Conservation (phyloP, 208 protist species). For the Wallacemonas sp. region DNA sequence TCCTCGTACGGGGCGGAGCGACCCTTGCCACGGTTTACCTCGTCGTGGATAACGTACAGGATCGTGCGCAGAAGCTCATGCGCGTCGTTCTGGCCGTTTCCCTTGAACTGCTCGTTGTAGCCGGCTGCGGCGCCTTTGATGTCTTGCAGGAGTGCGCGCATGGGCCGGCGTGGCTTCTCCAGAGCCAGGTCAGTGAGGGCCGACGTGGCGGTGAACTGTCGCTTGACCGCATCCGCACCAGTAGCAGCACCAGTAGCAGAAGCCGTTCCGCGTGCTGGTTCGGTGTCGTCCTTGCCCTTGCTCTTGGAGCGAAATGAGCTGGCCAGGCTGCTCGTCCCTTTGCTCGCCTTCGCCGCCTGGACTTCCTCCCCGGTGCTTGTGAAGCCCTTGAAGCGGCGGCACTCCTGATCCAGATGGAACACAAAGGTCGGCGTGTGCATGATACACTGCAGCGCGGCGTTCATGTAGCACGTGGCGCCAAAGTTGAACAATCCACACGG, state of each 20-base stretch:
- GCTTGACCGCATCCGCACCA: slow-evolving; percentile 19
- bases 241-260: too few relatives aligned
- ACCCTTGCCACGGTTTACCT: slow-evolving; percentile 61
- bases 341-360: not conserved
- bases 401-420: slow-evolving; percentile 26
- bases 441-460: slow-evolving; percentile 94
- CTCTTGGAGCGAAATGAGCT: slow-evolving; percentile 11
- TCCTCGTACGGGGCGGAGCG: slow-evolving; percentile 38
- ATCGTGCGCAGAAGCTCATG: slow-evolving; percentile 91
- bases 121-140: slow-evolving; percentile 61
- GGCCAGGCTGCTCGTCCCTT: slow-evolving; percentile 2
- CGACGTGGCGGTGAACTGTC: slow-evolving; percentile 30
- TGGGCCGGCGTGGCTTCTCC: not conserved
- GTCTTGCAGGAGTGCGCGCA: slow-evolving; percentile 40
- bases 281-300: slow-evolving; percentile 3
- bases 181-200: slow-evolving; percentile 48
- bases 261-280: too few relatives aligned
- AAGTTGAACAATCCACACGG: slow-evolving; percentile 83
- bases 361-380: slow-evolving; percentile 19
- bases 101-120: slow-evolving; percentile 76
- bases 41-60: slow-evolving; percentile 86
- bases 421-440: slow-evolving; percentile 58
- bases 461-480: slow-evolving; percentile 97
- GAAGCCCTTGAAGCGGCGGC: slow-evolving; percentile 18
- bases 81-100: slow-evolving; percentile 84